Conservation (phyloP, 768 basidiomycete species). For the Ramaria sp. region DNA sequence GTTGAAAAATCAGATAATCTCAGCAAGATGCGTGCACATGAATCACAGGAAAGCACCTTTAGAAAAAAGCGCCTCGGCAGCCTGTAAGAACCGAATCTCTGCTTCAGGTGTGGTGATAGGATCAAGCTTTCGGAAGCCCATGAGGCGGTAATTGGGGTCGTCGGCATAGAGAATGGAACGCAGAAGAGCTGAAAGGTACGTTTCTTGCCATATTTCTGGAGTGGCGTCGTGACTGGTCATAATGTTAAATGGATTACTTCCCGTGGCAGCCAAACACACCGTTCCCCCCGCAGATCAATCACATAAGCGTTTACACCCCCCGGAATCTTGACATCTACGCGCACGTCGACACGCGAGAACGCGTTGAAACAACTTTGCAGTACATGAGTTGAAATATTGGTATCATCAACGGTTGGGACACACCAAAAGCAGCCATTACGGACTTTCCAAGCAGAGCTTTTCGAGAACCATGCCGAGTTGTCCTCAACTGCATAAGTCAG, state of each 20-base stretch:
- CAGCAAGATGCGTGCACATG: background rate
- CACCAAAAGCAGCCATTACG: slow-evolving; percentile 89
- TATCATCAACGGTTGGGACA: slow-evolving; percentile 17
- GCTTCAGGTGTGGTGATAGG: slow-evolving; percentile 85
- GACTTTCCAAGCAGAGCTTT: slow-evolving; percentile 79
- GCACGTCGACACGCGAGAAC: slow-evolving; percentile 90
- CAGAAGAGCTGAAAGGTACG: slow-evolving; percentile 86
- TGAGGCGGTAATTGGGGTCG: slow-evolving; percentile 82
- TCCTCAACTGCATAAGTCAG: slow-evolving; percentile 95
- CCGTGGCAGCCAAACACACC: slow-evolving; percentile 37
- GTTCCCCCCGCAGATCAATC: slow-evolving; percentile 87
- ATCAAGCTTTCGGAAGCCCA: slow-evolving; percentile 91
- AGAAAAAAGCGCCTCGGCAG: slow-evolving; percentile 78
- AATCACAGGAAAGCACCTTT: slow-evolving; percentile 45
- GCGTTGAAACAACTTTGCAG: slow-evolving; percentile 90
- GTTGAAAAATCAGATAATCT: background rate
- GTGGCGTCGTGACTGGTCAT: slow-evolving; percentile 73
- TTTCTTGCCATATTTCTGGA: slow-evolving; percentile 92
- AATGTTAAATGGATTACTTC: background rate
- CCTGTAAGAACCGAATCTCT: slow-evolving; percentile 83
- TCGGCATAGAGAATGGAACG: slow-evolving; percentile 93
- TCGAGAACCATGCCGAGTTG: slow-evolving; percentile 84
- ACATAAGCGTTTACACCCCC: slow-evolving; percentile 94
- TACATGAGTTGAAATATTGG: background rate
- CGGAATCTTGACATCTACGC: slow-evolving; percentile 97